Percentiles rank a stretch among this genome's conserved stretches.
phyloP scores from a whole-genome alignment of 495 filamentous ascomycete genomes.

The Xylaria cubensis region DNA sequence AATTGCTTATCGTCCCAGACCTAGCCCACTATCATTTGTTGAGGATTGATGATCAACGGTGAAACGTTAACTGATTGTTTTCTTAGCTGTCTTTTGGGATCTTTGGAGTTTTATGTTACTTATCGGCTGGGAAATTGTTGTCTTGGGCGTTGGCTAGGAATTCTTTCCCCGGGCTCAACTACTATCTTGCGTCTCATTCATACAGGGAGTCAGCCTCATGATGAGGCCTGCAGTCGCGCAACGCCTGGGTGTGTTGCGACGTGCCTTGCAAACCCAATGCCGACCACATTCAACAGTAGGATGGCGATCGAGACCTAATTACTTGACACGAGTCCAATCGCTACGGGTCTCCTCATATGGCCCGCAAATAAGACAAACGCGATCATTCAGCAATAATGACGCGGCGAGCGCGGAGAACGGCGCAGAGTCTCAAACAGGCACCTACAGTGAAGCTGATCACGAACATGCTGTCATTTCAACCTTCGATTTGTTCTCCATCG shows the following conservation, averaged over 20 bases:
- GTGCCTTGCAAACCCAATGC: constrained; percentile 29
- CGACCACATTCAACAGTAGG: constrained; percentile 21
- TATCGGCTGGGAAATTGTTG: neutral
- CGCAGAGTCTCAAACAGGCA: constrained; percentile 34
- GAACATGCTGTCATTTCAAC: constrained; percentile 49
- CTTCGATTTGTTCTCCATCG: constrained; percentile 47
- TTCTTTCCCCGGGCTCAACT: neutral
- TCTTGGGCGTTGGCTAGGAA: neutral
- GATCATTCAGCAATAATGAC: constrained; percentile 27
- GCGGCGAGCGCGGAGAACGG: constrained; percentile 13
- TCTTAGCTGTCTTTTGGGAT: neutral
- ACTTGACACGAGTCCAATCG: constrained; percentile 4
- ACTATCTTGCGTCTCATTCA: neutral
- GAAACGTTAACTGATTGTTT: neutral
- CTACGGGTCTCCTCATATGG: constrained; percentile 3
- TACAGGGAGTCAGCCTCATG: constrained; percentile 8
- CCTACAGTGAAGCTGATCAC: constrained; percentile 46
- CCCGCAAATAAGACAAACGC: constrained; percentile 21
- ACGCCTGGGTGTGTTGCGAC: constrained; percentile 38
- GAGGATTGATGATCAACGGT: neutral
- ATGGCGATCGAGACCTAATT: constrained; percentile 26
- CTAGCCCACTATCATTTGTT: neutral
- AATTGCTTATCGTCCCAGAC: constrained; percentile 1
- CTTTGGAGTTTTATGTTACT: neutral
- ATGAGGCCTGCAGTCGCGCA: constrained; percentile 37